These are phyloP conservation scores for Podospora tetraspora DNA, from an alignment of 495 filamentous ascomycete species.

Conservation along the genomic window DNA sequence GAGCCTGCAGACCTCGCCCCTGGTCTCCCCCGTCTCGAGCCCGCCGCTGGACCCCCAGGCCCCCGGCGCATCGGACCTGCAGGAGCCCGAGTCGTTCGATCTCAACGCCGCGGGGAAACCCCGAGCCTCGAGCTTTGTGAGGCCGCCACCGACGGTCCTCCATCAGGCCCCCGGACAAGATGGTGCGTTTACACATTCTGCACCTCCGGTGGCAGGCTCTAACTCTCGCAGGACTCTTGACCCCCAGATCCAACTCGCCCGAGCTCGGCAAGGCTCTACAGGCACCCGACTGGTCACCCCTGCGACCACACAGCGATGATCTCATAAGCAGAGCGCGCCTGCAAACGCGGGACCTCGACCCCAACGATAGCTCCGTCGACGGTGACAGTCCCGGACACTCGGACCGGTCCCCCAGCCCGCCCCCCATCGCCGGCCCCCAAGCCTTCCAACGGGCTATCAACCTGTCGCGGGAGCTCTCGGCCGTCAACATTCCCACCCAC, in stretches of 20 bases:
- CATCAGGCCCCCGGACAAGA: conserved; percentile 20
- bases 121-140: conserved; percentile 30
- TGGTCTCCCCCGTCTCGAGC: conserved; percentile 80
- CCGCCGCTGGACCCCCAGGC: conserved; percentile 61
- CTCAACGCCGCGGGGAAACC: conserved; percentile 46
- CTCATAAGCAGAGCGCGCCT: conserved; percentile 32
- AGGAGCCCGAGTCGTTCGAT: conserved; percentile 81
- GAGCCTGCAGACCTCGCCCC: conserved; percentile 86
- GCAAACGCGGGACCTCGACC: conserved; percentile 44
- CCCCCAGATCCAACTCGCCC: conserved; percentile 60
- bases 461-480: conserved; percentile 79
- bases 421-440: conserved; percentile 65
- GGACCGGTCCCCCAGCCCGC: conserved; percentile 67
- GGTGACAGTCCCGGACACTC: conserved; percentile 31
- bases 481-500: conserved; percentile 85
- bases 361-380: conserved; percentile 32
- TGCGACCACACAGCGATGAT: conserved; percentile 43
- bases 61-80: conserved; percentile 48
- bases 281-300: conserved; percentile 39
- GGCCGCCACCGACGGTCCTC: conserved; percentile 36
- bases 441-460: conserved; percentile 78
- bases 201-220: background rate
- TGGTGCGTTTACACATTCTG: conserved; percentile 22
- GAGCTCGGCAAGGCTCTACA: conserved; percentile 45
- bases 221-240: conserved; percentile 48